Base-by-base conservation (phyloP, 1,284 basidiomycete genomes). In the Kwoniella shivajii region DNA sequence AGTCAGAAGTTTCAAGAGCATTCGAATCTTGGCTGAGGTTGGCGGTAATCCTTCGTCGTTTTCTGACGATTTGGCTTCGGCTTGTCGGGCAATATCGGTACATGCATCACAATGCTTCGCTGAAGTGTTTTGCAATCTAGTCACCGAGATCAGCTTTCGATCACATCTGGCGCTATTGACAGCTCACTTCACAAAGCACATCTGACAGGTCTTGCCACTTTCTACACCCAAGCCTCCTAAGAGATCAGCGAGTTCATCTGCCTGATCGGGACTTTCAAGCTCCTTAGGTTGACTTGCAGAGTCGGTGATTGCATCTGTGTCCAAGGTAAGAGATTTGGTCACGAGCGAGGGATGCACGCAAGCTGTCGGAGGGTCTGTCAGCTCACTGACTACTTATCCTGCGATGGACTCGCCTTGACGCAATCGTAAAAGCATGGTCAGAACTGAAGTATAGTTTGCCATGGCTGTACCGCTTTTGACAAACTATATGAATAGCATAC, bases 301-400 rank as follows among this genome's bases (percentile, higher is more conserved):
- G 1, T 86, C 82, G n/a, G 88, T 86, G 0, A 90, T 78, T 0
- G 87, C 89, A 49, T 89, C 88, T 14, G 82, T 78, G 66, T 92
- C 90, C 6, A 81, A 78, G 63, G 82, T 78, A 67, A 88, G 87
- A 63, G 90, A 86, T 55, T 86, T 85, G 2, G 86, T 84, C 14
- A 94, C 86, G 10, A 96, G 82, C 0, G 84, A 82, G 0, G 92
- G 92, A 69, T 96, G 93, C 65, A 91, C 88, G 72, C 92, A 95
- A 0, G 92, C 92, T 93, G 53, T 34, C 59, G 41, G 22, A 39
- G 7, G 30, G 14, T 18, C 24, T 11, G 22, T 39, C 16, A n/a
- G 41, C 22, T 31, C 3, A 3, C 16, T 16, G 37, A 38, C 13
- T 46, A 18, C 11, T 9, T 2, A 22, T 36, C 6, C 30, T 16